These are phyloP conservation scores for Heterobasidion parviporum DNA, from an alignment of 1,284 basidiomycete genomes.

Conservation along the genomic window DNA sequence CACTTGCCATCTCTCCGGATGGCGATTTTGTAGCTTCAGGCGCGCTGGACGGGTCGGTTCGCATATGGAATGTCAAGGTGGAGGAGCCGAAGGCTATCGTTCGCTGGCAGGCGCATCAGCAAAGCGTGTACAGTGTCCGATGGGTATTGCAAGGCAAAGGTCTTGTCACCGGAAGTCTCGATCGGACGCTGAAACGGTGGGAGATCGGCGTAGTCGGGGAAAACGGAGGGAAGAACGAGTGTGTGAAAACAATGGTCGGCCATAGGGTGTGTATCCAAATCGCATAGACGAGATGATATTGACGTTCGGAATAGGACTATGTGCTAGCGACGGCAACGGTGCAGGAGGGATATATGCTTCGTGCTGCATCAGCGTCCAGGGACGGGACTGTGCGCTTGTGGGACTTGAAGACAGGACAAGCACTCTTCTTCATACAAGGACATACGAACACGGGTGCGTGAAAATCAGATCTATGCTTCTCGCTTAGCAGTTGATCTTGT, in stretches of 20 bases:
- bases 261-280: neutral
- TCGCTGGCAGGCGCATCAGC: conserved; percentile 27
- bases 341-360: conserved; percentile 62
- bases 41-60: conserved; percentile 75
- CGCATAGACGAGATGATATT: neutral
- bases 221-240: neutral
- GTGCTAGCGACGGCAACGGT: conserved; percentile 76
- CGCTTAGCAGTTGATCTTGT: neutral
- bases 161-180: conserved; percentile 77
- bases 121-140: conserved; percentile 4
- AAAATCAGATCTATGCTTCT: neutral
- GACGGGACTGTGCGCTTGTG: conserved; percentile 88
- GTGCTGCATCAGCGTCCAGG: conserved; percentile 88
- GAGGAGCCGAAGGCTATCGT: neutral
- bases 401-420: conserved; percentile 68
- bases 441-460: conserved; percentile 77
- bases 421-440: conserved; percentile 82
- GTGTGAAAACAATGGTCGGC: conserved; percentile 1
- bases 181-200: conserved; percentile 87
- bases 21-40: conserved; percentile 79
- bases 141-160: conserved; percentile 39
- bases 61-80: conserved; percentile 65
- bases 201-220: conserved; percentile 27
- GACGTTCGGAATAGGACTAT: conserved; percentile 47
- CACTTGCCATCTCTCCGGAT: conserved; percentile 76